Conservation (phyloP, 139 green algal species). For the Marvania coccoides region DNA sequence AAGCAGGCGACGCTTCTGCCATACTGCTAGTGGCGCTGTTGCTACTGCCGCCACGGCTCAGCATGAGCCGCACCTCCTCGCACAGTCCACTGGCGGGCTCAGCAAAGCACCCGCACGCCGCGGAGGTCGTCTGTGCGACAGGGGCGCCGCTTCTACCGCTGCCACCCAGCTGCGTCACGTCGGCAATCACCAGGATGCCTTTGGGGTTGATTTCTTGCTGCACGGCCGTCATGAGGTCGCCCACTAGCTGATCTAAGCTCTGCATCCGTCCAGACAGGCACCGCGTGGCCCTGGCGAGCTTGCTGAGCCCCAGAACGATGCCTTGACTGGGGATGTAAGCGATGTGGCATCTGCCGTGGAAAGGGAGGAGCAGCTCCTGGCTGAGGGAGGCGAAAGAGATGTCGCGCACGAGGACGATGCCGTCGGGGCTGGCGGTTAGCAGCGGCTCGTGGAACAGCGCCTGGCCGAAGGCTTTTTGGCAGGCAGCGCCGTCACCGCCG, state of each 20-base stretch:
- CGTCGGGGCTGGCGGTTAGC: slow-evolving; percentile 22
- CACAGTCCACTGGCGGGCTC: neutral
- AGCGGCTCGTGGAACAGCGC: slow-evolving; percentile 76
- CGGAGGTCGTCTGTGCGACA: neutral
- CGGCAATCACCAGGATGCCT: slow-evolving; percentile 56
- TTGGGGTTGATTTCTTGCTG: slow-evolving; percentile 25
- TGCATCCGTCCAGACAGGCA: slow-evolving; percentile 68
- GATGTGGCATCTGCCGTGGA: slow-evolving; percentile 84
- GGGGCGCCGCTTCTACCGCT: slow-evolving; percentile 3
- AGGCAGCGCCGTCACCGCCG: slow-evolving; percentile 31
- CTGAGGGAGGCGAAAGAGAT: slow-evolving; percentile 84
- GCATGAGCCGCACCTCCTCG: slow-evolving; percentile 45
- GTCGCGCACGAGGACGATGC: slow-evolving; percentile 82
- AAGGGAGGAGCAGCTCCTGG: slow-evolving; percentile 75
- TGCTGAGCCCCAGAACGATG: slow-evolving; percentile 76
- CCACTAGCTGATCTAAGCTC: slow-evolving; percentile 46
- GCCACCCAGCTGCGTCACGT: slow-evolving; percentile 50
- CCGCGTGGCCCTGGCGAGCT: slow-evolving; percentile 74
- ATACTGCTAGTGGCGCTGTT: neutral
- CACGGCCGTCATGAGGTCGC: slow-evolving; percentile 46
- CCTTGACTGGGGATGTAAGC: slow-evolving; percentile 77
- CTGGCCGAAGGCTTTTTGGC: slow-evolving; percentile 45
- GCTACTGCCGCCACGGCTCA: slow-evolving; percentile 26
- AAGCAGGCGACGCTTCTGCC: no score
- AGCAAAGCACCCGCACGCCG: slow-evolving; percentile 6